These are phyloP conservation scores for Gossypium gossypioides DNA, from an alignment of 441 rosid genomes.

Conservation along the genomic window DNA sequence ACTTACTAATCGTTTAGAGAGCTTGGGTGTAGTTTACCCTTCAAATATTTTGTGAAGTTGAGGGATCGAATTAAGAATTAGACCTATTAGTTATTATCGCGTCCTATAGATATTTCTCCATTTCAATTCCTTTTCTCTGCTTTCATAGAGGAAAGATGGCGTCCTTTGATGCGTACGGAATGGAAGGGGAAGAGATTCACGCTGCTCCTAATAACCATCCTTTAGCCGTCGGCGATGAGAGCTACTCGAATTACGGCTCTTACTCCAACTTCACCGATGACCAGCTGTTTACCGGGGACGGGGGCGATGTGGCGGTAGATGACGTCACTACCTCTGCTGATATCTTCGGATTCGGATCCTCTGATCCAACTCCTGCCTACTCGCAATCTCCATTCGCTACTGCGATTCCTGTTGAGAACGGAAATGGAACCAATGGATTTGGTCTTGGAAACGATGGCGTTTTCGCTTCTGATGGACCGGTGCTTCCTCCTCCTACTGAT, in stretches of 20 bases:
- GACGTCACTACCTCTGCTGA: slow-evolving; percentile 40
- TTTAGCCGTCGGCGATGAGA: slow-evolving; percentile 29
- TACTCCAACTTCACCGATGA: slow-evolving; percentile 35
- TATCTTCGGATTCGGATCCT: slow-evolving; percentile 40
- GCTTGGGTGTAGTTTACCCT: too few relatives aligned
- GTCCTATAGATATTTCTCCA: not conserved
- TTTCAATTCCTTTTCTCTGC: not conserved
- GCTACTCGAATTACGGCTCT: slow-evolving; percentile 40
- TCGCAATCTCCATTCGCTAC: slow-evolving; percentile 40
- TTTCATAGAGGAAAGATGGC: slow-evolving; percentile 22
- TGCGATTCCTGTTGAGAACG: slow-evolving; percentile 38
- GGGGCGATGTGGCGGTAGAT: slow-evolving; percentile 34
- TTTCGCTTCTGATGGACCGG: slow-evolving; percentile 48
- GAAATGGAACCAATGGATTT: slow-evolving; percentile 29
- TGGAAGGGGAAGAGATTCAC: slow-evolving; percentile 40
- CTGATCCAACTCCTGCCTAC: slow-evolving; percentile 33
- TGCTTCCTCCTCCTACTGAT: slow-evolving; percentile 58
- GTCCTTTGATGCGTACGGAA: slow-evolving; percentile 43
- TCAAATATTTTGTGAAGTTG: too few relatives aligned
- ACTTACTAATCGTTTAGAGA: too few relatives aligned
- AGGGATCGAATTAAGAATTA: too few relatives aligned
- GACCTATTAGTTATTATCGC: not conserved
- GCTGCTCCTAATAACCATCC: slow-evolving; percentile 24
- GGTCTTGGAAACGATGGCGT: slow-evolving; percentile 29
- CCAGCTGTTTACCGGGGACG: slow-evolving; percentile 18